Base-by-base conservation (phyloP, 148 eudicot genomes). In the Salicornia ramosissima region DNA sequence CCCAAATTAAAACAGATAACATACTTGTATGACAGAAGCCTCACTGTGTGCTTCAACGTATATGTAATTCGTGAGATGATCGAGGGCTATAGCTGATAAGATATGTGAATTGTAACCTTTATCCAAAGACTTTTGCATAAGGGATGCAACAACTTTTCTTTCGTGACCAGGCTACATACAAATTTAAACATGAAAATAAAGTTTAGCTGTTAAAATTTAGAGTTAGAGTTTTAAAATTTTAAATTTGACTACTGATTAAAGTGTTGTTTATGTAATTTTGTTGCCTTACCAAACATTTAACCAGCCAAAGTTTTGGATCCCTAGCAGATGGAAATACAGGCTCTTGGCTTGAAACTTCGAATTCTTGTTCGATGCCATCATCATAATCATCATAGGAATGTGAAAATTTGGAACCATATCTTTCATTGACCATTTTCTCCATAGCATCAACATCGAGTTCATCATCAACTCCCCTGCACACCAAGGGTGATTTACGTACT, bases 231-330 rank as follows among this genome's bases (percentile, higher is more conserved):
- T n/a, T n/a, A n/a, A n/a, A n/a, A n/a, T n/a, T n/a, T n/a, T n/a
- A n/a, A n/a, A n/a, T n/a, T n/a, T n/a, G n/a, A n/a, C n/a, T n/a
- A n/a, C n/a, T n/a, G n/a, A n/a, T n/a, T n/a, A n/a, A n/a, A n/a
- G n/a, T n/a, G n/a, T n/a, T n/a, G n/a, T n/a, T n/a, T n/a, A n/a
- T n/a, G n/a, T n/a, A n/a, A n/a, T n/a, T n/a, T n/a, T n/a, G n/a
- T n/a, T n/a, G n/a, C n/a, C 85, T 64, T 90, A 92, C 98, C 88
- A 87, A 85, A 74, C 96, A 90, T 83, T 90, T 92, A 29, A 90
- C 96, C 98, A 90, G 81, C 94, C 96, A 92, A 4, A 92, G 76
- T 74, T 92, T 92, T 15, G 96, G 90, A 76, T 92, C 98, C 67
- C 86, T 76, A 14, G 90, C 88, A 43, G 89, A 86, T 29, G 96